Conservation (phyloP, 1,284 basidiomycete genomes). For the Fomitopsis schrenkii region DNA sequence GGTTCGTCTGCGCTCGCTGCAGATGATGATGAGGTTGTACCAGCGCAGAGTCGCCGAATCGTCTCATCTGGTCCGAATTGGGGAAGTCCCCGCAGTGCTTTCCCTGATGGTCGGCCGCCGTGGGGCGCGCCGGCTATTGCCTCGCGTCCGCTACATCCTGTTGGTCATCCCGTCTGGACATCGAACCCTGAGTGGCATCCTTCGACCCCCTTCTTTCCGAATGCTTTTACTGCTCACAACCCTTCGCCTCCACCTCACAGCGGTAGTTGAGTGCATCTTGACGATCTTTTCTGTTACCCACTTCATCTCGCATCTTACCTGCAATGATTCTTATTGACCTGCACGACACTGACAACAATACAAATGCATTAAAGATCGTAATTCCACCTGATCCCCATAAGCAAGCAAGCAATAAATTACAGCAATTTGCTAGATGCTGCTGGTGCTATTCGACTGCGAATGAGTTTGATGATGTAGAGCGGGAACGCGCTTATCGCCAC, state of each 20-base stretch:
- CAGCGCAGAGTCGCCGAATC: constrained; percentile 39
- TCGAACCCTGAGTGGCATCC: constrained; percentile 45
- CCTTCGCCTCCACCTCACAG: constrained; percentile 51
- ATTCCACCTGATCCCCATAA: constrained; percentile 9
- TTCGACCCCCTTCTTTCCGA: constrained; percentile 38
- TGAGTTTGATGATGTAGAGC: constrained; percentile 86
- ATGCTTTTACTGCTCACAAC: constrained; percentile 41
- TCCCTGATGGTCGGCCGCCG: constrained; percentile 30
- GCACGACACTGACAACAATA: constrained; percentile 24
- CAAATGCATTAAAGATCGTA: constrained; percentile 23
- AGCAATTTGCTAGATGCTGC: constrained; percentile 92
- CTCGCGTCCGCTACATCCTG: constrained; percentile 33
- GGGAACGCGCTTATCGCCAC: constrained; percentile 92
- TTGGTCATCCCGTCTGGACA: constrained; percentile 39
- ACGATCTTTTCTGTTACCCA: constrained; percentile 17
- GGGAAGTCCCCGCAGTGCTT: constrained; percentile 39
- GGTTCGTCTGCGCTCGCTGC: constrained; percentile 73
- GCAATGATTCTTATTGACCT: constrained; percentile 26
- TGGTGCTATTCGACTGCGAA: constrained; percentile 85
- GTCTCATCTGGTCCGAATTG: constrained; percentile 39
- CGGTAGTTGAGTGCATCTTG: constrained; percentile 38
- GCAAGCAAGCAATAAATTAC: constrained; percentile 32
- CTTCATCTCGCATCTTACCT: constrained; percentile 21
- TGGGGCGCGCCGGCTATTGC: constrained; percentile 39
- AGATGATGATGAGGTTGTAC: constrained; percentile 76